Evolutionary conservation across 2,329 filamentous ascomycete genomes (phyloP).

Genomic region (Aspergillus tamarii): DNA sequence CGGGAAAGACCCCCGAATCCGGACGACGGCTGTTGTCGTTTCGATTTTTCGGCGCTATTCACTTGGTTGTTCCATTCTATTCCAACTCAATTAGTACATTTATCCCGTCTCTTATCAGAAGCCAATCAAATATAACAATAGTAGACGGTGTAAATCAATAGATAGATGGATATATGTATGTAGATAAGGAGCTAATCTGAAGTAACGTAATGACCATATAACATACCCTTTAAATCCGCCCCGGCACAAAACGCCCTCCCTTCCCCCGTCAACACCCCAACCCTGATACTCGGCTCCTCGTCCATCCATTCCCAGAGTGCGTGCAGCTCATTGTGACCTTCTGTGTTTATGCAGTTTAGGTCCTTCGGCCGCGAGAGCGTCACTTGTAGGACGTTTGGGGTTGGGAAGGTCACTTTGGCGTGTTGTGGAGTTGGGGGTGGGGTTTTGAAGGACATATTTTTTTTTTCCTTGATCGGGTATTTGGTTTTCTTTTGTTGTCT

Average conservation of each 20-base stretch:
- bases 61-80: slow-evolving; percentile 40
- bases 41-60: slow-evolving; percentile 14
- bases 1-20: slow-evolving; percentile 51
- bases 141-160: no score
- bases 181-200: no score
- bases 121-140: no score
- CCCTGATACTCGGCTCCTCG: slow-evolving; percentile 43
- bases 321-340: slow-evolving; percentile 47
- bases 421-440: slow-evolving; percentile 36
- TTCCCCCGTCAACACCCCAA: slow-evolving; percentile 45
- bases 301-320: slow-evolving; percentile 51
- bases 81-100: no score
- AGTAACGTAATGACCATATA: background rate
- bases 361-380: slow-evolving; percentile 48
- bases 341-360: slow-evolving; percentile 50
- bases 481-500: slow-evolving; percentile 1
- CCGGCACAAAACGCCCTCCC: slow-evolving; percentile 51
- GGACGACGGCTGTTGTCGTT: slow-evolving; percentile 26
- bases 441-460: slow-evolving; percentile 33
- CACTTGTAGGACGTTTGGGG: slow-evolving; percentile 51
- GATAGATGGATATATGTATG: no score
- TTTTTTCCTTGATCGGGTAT: background rate
- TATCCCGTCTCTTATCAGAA: no score
- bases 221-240: slow-evolving; percentile 47
- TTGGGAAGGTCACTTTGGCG: slow-evolving; percentile 46